Conservation (phyloP, 2,329 filamentous ascomycete genomes). For the Leptographium radiaticola region DNA sequence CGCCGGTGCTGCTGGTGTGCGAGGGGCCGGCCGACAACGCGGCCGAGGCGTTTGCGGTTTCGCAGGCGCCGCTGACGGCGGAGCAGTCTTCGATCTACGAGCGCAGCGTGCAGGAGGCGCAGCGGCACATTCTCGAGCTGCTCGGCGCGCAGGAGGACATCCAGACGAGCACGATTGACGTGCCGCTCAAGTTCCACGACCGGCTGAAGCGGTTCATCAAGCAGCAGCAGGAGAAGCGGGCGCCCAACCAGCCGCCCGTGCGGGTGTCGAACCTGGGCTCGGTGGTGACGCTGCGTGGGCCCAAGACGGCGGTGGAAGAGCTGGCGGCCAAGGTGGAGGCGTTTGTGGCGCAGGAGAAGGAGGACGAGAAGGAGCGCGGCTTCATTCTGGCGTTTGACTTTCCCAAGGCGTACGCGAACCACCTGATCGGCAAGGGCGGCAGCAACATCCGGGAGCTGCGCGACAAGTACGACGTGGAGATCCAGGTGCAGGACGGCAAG, state of each 20-base stretch:
- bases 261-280: conserved; percentile 46
- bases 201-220: conserved; percentile 51
- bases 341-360: conserved; percentile 78
- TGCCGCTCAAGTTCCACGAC: conserved; percentile 49
- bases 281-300: conserved; percentile 63
- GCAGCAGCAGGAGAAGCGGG: conserved; percentile 45
- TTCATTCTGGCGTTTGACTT: conserved; percentile 83
- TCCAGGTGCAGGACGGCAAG: conserved; percentile 87
- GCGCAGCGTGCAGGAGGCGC: conserved; percentile 40
- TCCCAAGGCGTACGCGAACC: conserved; percentile 86
- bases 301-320: conserved; percentile 55
- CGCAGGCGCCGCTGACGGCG: conserved; percentile 34
- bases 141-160: conserved; percentile 47
- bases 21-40: conserved; percentile 39
- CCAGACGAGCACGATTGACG: conserved; percentile 36
- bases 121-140: conserved; percentile 42
- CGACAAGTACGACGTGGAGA: conserved; percentile 56
- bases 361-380: conserved; percentile 86
- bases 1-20: conserved; percentile 59
- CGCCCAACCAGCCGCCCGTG: conserved; percentile 45
- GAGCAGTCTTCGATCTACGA: conserved; percentile 40
- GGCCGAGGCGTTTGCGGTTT: conserved; percentile 37
- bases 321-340: conserved; percentile 59
- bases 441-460: conserved; percentile 53
- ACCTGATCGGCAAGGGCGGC: conserved; percentile 58